phyloP scores from a whole-genome alignment of 768 basidiomycete genomes.

The Psilocybe subaeruginosa region DNA sequence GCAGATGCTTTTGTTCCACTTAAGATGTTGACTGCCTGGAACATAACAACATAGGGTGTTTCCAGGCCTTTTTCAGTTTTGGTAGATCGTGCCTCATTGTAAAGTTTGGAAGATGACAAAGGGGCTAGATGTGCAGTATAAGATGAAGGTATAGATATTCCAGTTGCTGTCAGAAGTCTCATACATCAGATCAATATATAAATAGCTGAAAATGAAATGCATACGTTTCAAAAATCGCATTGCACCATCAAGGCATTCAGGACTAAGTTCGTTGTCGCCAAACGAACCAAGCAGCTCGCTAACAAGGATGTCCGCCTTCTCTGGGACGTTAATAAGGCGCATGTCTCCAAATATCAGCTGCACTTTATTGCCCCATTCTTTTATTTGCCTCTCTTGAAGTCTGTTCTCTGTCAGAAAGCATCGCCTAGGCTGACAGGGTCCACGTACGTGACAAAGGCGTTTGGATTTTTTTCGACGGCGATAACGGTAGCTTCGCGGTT shows the following conservation, averaged over 20 bases:
- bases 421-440: no score
- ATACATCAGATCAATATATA: neutral
- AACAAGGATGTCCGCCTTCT: constrained; percentile 90
- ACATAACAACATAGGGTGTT: constrained; percentile 99
- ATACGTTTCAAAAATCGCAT: constrained; percentile 90
- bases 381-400: constrained; percentile 78
- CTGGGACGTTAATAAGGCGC: constrained; percentile 81
- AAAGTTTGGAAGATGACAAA: constrained; percentile 90
- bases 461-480: constrained; percentile 96
- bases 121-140: constrained; percentile 96
- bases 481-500: constrained; percentile 67
- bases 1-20: constrained; percentile 71
- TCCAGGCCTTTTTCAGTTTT: constrained; percentile 79
- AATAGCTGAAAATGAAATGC: constrained; percentile 24
- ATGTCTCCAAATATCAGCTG: constrained; percentile 93
- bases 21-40: constrained; percentile 89
- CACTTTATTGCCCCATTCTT: constrained; percentile 85
- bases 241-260: constrained; percentile 97
- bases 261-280: constrained; percentile 98
- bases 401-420: constrained; percentile 39
- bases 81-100: constrained; percentile 73
- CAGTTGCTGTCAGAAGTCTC: constrained; percentile 59
- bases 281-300: constrained; percentile 97
- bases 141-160: constrained; percentile 95
- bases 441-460: constrained; percentile 90